These are phyloP conservation scores for Fusarium metavorans DNA, from an alignment of 2,329 filamentous ascomycete genomes.

Conservation along the genomic window DNA sequence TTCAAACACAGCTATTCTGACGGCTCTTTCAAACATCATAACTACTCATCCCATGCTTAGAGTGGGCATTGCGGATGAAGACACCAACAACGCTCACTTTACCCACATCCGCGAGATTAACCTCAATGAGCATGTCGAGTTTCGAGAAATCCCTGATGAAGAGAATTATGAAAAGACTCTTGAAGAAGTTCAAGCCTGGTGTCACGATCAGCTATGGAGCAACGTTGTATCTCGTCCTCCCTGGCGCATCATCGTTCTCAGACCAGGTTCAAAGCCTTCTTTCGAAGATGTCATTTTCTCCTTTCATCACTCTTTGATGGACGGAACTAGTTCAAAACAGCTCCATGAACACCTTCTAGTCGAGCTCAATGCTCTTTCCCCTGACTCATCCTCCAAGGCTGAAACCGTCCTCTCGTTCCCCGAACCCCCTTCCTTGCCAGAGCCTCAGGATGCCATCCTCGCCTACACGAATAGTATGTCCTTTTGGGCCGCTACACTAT, in stretches of 20 bases:
- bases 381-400: not conserved
- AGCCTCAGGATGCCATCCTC: conserved; percentile 56
- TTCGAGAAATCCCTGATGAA: conserved; percentile 39
- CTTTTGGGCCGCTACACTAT: conserved; percentile 57
- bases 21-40: conserved; percentile 56
- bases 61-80: conserved; percentile 60
- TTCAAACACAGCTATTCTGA: conserved; percentile 44
- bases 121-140: conserved; percentile 57
- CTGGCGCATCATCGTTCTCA: conserved; percentile 60
- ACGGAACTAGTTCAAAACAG: conserved; percentile 61
- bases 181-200: conserved; percentile 50
- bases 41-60: conserved; percentile 60
- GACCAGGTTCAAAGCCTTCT: conserved; percentile 25
- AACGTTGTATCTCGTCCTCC: conserved; percentile 56
- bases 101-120: conserved; percentile 57
- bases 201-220: conserved; percentile 57
- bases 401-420: conserved; percentile 44
- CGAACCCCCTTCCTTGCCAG: conserved; percentile 48
- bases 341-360: conserved; percentile 63
- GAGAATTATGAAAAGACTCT: conserved; percentile 48
- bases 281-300: conserved; percentile 59
- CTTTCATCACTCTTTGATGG: conserved; percentile 65
- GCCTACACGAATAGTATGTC: conserved; percentile 53
- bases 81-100: conserved; percentile 58
- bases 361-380: conserved; percentile 51